Evolutionary conservation across 805 yeast species (phyloP), one percentile per base, ranked within the genome.

Genomic region (Lachancea cidri): DNA sequence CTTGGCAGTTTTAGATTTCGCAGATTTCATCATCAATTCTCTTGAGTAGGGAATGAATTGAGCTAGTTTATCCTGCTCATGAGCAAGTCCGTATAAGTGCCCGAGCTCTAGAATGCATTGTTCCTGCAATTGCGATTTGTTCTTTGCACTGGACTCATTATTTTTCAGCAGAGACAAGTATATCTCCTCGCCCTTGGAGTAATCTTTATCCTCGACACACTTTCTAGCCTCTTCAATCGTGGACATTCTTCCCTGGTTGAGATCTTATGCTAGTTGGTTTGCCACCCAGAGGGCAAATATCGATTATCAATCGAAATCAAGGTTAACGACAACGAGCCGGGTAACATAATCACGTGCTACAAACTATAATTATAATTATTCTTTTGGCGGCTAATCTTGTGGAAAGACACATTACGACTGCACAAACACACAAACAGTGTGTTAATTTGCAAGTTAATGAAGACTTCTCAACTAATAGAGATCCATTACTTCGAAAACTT

Each of bases 1-100:
- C 62, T 91, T 93, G 16, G 98, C 95, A 6, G 95, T 84, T 64
- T 93, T 93, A 13, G 96, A 85, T 67, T 93, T 93, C 35, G 98
- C 96, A 56, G 86, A 79, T 25, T 76, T 75, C 41, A 81, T 77
- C 71, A 88, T 81, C n/a, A 81, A 76, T 6, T 66, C 68, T 52
- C 93, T 76, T 1, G 94, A 81, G 31, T 77, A 72, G 9, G 78
- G 71, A 29, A 93, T 77, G 54, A 93, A 76, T 30, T 66, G 67
- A 14, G 72, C 67, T 34, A 93, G 71, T 50, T 79, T 74, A 4
- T 65, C 70, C 18, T 72, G 66, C 35, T 79, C 67, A 9, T 67
- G 56, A 25, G 69, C 65, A 2, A 60, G 61, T 43, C 77, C 76
- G 63, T 85, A 89, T 24, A 88, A 59, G 44, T 73, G 71, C 27